These are phyloP conservation scores for Chaetomium strumarium DNA, from an alignment of 2,329 filamentous ascomycete species.

Conservation along the genomic window DNA sequence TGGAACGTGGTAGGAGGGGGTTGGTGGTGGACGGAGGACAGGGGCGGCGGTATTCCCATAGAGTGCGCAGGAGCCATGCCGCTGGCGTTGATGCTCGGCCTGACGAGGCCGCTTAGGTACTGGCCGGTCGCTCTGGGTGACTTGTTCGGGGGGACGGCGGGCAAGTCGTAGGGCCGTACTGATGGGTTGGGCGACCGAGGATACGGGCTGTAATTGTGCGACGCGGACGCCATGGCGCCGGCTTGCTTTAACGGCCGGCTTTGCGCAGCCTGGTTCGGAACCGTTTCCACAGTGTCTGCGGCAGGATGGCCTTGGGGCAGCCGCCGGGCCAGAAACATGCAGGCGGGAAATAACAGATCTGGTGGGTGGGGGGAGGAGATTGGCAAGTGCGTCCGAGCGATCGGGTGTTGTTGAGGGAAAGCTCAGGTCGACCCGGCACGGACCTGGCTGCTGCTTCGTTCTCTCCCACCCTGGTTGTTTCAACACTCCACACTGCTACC, in stretches of 20 bases:
- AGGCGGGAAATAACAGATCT: conserved; percentile 19
- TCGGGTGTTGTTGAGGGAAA: conserved; percentile 15
- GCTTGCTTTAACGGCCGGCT: conserved; percentile 29
- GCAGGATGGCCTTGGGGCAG: conserved; percentile 33
- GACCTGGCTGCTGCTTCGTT: conserved; percentile 1
- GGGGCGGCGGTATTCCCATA: conserved; percentile 46
- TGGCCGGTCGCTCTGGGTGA: conserved; percentile 51
- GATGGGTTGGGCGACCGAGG: conserved; percentile 57
- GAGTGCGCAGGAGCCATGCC: conserved; percentile 36
- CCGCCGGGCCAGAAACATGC: conserved; percentile 38
- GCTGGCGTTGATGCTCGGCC: conserved; percentile 32
- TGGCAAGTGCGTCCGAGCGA: conserved; percentile 12
- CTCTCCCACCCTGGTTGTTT: conserved; percentile 8
- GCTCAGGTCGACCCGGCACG: conserved; percentile 7
- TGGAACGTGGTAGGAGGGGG: conserved; percentile 40
- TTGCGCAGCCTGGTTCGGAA: conserved; percentile 32
- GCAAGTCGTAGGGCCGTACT: conserved; percentile 58
- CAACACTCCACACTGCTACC: conserved; percentile 2
- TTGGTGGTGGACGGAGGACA: conserved; percentile 39
- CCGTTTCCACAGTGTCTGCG: conserved; percentile 35
- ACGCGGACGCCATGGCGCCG: conserved; percentile 47
- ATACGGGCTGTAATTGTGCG: conserved; percentile 55
- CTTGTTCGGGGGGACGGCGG: conserved; percentile 56
- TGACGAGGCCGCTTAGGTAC: conserved; percentile 49
- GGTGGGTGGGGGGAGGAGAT: conserved; percentile 11